A percentile compares a stretch with the other conserved stretches of the same genome.
phyloP scores from a whole-genome alignment of 2,329 filamentous ascomycete species.

The Grosmannia serpens region DNA sequence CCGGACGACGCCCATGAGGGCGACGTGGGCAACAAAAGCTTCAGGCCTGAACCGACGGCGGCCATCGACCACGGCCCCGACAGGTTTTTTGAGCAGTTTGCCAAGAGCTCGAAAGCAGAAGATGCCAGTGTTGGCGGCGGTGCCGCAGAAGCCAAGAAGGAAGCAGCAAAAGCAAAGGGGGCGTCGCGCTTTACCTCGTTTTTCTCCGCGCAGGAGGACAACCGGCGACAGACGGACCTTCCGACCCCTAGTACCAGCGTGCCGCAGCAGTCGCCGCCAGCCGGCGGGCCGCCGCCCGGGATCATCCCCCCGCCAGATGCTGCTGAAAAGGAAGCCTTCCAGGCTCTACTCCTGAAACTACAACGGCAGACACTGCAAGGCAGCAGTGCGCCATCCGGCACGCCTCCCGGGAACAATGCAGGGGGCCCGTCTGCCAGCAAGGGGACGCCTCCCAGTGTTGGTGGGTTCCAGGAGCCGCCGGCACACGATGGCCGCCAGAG shows the following conservation, averaged over 20 bases:
- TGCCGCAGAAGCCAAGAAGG: conserved; percentile 35
- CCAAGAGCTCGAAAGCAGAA: conserved; percentile 25
- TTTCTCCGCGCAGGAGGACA: conserved; percentile 50
- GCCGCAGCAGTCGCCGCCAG: conserved; percentile 15
- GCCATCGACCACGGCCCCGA: conserved; percentile 58
- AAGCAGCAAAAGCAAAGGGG: conserved; percentile 41
- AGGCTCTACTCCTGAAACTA: conserved; percentile 71
- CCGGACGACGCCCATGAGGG: conserved; percentile 14
- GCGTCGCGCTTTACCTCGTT: conserved; percentile 80
- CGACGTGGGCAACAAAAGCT: conserved; percentile 40
- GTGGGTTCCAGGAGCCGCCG: conserved; percentile 10
- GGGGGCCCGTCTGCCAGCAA: conserved; percentile 1
- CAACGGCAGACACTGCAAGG: conserved; percentile 40
- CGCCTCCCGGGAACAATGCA: background rate
- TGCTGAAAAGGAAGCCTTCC: conserved; percentile 77
- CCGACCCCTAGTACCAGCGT: conserved; percentile 18
- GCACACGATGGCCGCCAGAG: conserved; percentile 21
- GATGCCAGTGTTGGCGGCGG: conserved; percentile 13
- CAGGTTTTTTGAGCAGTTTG: conserved; percentile 54
- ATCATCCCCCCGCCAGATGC: conserved; percentile 26
- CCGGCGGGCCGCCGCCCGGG: conserved; percentile 8
- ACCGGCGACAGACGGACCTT: conserved; percentile 36
- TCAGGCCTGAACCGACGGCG: conserved; percentile 44
- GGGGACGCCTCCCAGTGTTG: conserved; percentile 1
- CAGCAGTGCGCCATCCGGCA: conserved; percentile 7